Evolutionary conservation across 768 basidiomycete genomes (phyloP).

Genomic region (Russula ochroleuca): DNA sequence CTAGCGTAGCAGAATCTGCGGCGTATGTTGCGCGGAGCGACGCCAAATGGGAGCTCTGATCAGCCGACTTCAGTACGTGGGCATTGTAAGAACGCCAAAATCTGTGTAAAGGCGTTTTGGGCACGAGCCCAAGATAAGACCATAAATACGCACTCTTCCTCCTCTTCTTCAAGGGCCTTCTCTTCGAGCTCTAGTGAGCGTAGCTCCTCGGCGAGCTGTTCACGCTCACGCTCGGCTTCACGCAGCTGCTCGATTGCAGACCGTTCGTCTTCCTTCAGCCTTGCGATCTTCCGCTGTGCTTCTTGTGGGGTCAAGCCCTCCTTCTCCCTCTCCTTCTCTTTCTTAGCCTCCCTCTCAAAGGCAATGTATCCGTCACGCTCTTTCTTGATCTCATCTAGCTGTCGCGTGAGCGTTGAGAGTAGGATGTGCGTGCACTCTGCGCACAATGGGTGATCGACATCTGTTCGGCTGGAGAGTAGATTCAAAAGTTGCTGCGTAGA

Average conservation of each 20-base stretch:
- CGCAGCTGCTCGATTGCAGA: slow-evolving; percentile 70
- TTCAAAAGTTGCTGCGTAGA: slow-evolving; percentile 73
- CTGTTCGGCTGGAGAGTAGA: slow-evolving; percentile 67
- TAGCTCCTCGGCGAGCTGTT: slow-evolving; percentile 70
- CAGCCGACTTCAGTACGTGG: slow-evolving; percentile 58
- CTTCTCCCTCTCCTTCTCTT: slow-evolving; percentile 70
- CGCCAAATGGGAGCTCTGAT: slow-evolving; percentile 64
- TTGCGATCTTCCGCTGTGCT: slow-evolving; percentile 68
- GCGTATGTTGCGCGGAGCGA: slow-evolving; percentile 75
- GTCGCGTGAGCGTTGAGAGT: slow-evolving; percentile 65
- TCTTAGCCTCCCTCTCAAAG: slow-evolving; percentile 83
- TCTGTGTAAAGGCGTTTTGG: slow-evolving; percentile 37
- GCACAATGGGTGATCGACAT: slow-evolving; percentile 91
- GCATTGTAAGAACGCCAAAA: slow-evolving; percentile 82
- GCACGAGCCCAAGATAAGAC: neutral
- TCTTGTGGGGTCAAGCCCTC: slow-evolving; percentile 59
- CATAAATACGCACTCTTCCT: slow-evolving; percentile 60
- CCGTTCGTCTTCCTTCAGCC: slow-evolving; percentile 62
- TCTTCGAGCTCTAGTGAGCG: slow-evolving; percentile 70
- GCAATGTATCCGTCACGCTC: slow-evolving; percentile 92
- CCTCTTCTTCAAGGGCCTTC: slow-evolving; percentile 72
- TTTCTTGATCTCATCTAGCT: slow-evolving; percentile 85
- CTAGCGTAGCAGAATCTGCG: slow-evolving; percentile 68
- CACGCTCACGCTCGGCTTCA: slow-evolving; percentile 70
- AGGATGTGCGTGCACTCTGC: slow-evolving; percentile 88